Conservation (phyloP, 306 rosid species). For the Dryas alaskensis region DNA sequence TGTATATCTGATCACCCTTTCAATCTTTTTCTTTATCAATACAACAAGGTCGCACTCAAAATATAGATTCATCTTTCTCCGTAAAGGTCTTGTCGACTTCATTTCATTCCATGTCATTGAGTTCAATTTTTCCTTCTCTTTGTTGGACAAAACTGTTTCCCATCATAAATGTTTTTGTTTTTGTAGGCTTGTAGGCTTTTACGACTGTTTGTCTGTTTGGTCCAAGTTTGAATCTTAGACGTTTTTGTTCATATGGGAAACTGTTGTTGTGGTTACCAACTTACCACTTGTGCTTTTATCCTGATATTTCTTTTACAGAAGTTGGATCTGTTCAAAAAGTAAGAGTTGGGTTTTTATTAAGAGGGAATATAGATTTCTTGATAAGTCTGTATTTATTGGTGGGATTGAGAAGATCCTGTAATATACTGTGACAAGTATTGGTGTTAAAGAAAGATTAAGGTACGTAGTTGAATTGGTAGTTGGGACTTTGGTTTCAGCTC, state of each 20-base stretch:
- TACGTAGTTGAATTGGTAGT: slow-evolving; percentile 30
- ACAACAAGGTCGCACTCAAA: slow-evolving; percentile 9
- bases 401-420: slow-evolving; percentile 12
- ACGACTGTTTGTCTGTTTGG: slow-evolving; percentile 15
- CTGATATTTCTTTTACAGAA: neutral
- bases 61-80: slow-evolving; percentile 22
- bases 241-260: slow-evolving; percentile 13
- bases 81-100: slow-evolving; percentile 23
- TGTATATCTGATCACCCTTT: slow-evolving; percentile 20
- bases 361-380: slow-evolving; percentile 2
- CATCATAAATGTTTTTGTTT: slow-evolving; percentile 16
- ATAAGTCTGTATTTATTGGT: slow-evolving; percentile 7
- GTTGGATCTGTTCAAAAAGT: slow-evolving; percentile 16
- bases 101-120: slow-evolving; percentile 3
- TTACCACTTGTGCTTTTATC: neutral
- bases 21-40: slow-evolving; percentile 9
- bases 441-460: slow-evolving; percentile 14
- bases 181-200: slow-evolving; percentile 14
- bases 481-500: slow-evolving; percentile 46
- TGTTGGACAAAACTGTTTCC: slow-evolving; percentile 9
- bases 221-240: slow-evolving; percentile 6
- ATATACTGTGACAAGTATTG: slow-evolving; percentile 9
- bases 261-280: neutral
- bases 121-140: slow-evolving; percentile 19
- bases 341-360: neutral